Evolutionary conservation across 1,284 basidiomycete genomes (phyloP).

Genomic region (Ustilago sp.): DNA sequence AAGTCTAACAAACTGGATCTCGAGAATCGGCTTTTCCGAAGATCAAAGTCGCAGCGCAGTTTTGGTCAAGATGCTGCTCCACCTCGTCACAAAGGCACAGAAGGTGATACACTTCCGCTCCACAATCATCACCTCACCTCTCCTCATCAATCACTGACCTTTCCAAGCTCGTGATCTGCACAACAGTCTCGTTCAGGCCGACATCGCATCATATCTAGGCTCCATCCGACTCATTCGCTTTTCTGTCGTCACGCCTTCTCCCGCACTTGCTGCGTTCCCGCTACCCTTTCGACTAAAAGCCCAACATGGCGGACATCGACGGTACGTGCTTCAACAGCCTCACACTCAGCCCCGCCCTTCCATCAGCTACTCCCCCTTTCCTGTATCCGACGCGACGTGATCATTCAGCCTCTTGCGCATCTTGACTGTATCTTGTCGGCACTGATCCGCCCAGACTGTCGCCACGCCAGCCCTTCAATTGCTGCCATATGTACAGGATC

Average conservation of each 20-base stretch:
- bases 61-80: constrained; percentile 1
- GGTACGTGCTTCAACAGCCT: constrained; percentile 56
- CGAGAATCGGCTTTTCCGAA: constrained; percentile 16
- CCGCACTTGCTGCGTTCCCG: constrained; percentile 1
- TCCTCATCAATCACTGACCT: constrained; percentile 12
- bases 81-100: constrained; percentile 1
- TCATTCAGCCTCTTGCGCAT: constrained; percentile 1
- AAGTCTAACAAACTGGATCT: constrained; percentile 16
- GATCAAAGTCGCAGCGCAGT: constrained; percentile 14
- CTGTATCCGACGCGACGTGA: constrained; percentile 12
- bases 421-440: constrained; percentile 7
- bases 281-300: constrained; percentile 9
- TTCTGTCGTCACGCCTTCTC: background rate
- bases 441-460: background rate
- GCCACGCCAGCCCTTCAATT: background rate
- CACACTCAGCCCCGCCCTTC: constrained; percentile 12
- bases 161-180: constrained; percentile 1
- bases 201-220: background rate
- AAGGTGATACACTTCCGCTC: background rate
- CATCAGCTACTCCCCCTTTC: constrained; percentile 8
- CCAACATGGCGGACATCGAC: constrained; percentile 61
- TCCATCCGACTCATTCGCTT: constrained; percentile 2
- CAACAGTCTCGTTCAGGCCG: constrained; percentile 13
- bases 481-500: background rate
- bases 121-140: constrained; percentile 5